phyloP scores from a whole-genome alignment of 306 rosid genomes.

The Morella rubra region DNA sequence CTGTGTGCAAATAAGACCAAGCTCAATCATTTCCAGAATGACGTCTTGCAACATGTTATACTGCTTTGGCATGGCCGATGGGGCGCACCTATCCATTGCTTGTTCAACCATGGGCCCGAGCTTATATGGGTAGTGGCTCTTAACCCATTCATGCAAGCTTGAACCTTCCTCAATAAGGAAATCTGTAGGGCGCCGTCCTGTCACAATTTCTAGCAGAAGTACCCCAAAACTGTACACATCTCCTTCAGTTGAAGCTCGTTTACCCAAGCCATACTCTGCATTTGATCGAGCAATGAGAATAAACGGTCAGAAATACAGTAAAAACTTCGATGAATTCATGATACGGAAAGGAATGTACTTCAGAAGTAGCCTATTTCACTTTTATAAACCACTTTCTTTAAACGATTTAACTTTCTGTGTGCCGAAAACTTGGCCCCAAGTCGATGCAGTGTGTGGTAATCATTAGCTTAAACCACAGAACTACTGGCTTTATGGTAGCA shows the following conservation, averaged over 20 bases:
- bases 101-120: constrained; percentile 56
- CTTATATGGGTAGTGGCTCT: constrained; percentile 55
- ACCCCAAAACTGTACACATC: constrained; percentile 89
- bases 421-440: background rate
- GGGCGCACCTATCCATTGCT: constrained; percentile 47
- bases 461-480: background rate
- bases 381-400: background rate
- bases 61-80: constrained; percentile 31
- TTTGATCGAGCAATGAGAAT: constrained; percentile 16
- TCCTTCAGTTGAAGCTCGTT: constrained; percentile 64
- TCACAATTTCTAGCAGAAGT: constrained; percentile 64
- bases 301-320: constrained; percentile 7
- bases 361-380: background rate
- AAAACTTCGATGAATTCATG: background rate
- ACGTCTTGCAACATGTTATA: constrained; percentile 45
- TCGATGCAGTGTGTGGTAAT: background rate
- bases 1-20: constrained; percentile 83
- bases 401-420: background rate
- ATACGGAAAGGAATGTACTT: background rate
- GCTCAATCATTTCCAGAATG: constrained; percentile 65
- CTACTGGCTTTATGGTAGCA: background rate
- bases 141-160: constrained; percentile 79
- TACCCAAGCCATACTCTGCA: constrained; percentile 88
- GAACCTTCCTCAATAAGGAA: constrained; percentile 61
- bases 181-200: constrained; percentile 79